These are phyloP conservation scores for Spatholobus suberectus DNA, from an alignment of 306 rosid genomes.

Conservation along the genomic window DNA sequence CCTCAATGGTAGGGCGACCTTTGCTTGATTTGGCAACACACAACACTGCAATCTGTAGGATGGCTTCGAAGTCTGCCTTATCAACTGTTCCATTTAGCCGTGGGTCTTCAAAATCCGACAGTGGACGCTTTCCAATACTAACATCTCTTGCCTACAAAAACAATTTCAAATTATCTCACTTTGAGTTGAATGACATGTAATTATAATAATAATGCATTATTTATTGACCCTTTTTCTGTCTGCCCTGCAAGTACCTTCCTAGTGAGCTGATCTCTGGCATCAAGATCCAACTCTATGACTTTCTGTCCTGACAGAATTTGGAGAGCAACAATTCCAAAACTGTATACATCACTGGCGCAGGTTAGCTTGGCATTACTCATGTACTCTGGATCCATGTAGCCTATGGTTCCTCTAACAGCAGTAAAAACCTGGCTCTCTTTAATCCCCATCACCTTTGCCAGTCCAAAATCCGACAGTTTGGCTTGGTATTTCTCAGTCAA, in stretches of 20 bases:
- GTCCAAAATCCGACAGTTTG: constrained; percentile 88
- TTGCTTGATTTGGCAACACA: constrained; percentile 85
- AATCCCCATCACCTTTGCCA: constrained; percentile 78
- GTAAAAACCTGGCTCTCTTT: constrained; percentile 83
- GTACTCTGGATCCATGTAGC: constrained; percentile 97
- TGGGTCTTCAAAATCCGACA: constrained; percentile 77
- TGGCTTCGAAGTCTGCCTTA: constrained; percentile 62
- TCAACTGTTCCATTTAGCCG: constrained; percentile 63
- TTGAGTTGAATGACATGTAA: neutral
- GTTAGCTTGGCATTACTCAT: constrained; percentile 89
- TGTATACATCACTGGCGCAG: constrained; percentile 82
- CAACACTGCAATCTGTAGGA: constrained; percentile 72
- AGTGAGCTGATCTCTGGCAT: constrained; percentile 87
- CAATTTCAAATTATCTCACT: neutral
- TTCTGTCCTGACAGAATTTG: constrained; percentile 89
- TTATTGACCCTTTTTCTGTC: neutral
- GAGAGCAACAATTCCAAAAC: constrained; percentile 82
- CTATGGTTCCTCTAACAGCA: constrained; percentile 89
- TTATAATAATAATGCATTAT: neutral
- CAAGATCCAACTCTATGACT: constrained; percentile 79
- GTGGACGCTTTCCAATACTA: constrained; percentile 64
- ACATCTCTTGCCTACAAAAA: constrained; percentile 79
- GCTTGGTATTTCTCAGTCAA: constrained; percentile 70
- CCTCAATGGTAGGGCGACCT: constrained; percentile 75
- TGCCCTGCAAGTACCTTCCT: constrained; percentile 60